A percentile compares a stretch with the other conserved stretches of the same genome.
phyloP scores from a whole-genome alignment of 805 yeast genomes.

The Hanseniaspora mollemarum region DNA sequence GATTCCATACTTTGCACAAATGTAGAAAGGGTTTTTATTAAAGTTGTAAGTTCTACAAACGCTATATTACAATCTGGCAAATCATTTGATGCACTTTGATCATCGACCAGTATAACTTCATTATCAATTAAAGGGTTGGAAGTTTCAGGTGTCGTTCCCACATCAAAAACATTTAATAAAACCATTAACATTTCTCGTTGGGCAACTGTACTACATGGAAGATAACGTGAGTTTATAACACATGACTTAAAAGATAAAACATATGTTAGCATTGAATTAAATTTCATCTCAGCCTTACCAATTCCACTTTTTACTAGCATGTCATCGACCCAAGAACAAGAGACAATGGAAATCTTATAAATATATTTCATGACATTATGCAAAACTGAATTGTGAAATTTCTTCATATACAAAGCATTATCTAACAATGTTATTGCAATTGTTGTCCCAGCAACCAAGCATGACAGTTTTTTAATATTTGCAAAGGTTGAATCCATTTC shows the following conservation, averaged over 20 bases:
- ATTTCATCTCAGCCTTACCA: conserved; percentile 10
- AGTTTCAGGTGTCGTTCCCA: neutral
- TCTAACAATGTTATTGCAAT: neutral
- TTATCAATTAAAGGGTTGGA: conserved; percentile 3
- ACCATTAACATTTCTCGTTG: neutral
- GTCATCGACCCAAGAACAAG: conserved; percentile 4
- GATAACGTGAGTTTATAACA: neutral
- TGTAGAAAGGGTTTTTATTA: neutral
- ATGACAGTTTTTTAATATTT: neutral
- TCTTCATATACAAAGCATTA: neutral
- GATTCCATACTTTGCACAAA: neutral
- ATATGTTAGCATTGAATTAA: neutral
- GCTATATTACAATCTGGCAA: neutral
- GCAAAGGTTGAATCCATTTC: neutral
- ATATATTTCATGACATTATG: conserved; percentile 8
- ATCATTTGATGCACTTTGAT: neutral
- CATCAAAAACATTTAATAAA: conserved; percentile 7
- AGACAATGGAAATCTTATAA: conserved; percentile 6
- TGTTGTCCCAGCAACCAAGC: neutral
- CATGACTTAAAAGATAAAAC: conserved; percentile 3
- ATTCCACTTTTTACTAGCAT: neutral
- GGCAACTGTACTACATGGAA: neutral
- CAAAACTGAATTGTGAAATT: neutral
- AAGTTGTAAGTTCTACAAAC: neutral
- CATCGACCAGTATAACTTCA: neutral